These are phyloP conservation scores for Evernia prunastri DNA, from an alignment of 495 filamentous ascomycete species.

Conservation along the genomic window DNA sequence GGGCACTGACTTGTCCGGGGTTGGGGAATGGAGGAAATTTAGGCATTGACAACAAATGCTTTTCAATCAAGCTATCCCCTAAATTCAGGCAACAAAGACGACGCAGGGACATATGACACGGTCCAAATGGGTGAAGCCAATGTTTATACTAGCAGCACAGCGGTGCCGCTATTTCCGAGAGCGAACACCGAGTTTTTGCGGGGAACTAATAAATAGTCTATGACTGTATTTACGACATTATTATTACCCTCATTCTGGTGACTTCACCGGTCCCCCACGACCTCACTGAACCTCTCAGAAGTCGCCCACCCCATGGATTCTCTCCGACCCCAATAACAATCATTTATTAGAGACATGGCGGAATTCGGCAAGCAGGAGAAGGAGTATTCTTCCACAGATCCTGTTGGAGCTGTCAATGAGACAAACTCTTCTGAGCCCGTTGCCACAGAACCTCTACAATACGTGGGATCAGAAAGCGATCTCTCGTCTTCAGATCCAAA, in stretches of 20 bases:
- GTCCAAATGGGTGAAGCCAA: too few species aligned
- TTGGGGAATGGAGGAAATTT: background rate
- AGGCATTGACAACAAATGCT: background rate
- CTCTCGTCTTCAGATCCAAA: constrained; percentile 9
- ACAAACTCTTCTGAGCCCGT: constrained; percentile 23
- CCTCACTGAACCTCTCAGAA: background rate
- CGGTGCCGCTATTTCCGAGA: background rate
- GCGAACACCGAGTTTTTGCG: background rate
- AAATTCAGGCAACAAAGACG: background rate
- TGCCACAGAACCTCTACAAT: constrained; percentile 25
- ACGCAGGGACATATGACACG: background rate
- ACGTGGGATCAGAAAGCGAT: constrained; percentile 23
- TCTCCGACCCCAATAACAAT: background rate
- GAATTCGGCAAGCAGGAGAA: constrained; percentile 23
- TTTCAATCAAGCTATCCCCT: too few species aligned
- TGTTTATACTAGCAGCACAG: too few species aligned
- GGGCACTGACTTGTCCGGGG: background rate
- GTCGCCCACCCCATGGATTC: background rate
- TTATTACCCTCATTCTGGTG: background rate
- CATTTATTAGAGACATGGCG: constrained; percentile 9
- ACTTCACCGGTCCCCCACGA: background rate
- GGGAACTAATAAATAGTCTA: background rate
- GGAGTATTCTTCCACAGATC: constrained; percentile 25
- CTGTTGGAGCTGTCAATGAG: constrained; percentile 21
- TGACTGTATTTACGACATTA: background rate